phyloP scores from a whole-genome alignment of 2,329 filamentous ascomycete species.

The Periconia sp. region DNA sequence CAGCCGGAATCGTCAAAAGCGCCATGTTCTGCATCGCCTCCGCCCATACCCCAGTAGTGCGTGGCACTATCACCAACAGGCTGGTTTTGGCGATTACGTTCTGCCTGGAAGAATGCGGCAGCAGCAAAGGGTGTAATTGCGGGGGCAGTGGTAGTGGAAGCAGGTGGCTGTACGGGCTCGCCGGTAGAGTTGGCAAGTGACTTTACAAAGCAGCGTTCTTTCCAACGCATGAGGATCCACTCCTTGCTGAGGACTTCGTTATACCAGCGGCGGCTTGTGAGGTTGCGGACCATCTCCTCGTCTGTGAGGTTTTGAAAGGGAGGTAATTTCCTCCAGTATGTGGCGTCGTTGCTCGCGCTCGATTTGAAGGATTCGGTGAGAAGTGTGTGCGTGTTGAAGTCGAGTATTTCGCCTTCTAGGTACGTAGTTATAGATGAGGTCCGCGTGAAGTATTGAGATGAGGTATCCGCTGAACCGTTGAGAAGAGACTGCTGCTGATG shows the following conservation, averaged over 20 bases:
- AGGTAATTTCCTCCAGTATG: constrained; percentile 57
- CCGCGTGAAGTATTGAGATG: constrained; percentile 28
- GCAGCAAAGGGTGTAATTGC: no score
- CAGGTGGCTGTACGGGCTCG: constrained; percentile 19
- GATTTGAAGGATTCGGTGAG: constrained; percentile 57
- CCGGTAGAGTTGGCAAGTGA: constrained; percentile 27
- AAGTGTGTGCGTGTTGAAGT: constrained; percentile 60
- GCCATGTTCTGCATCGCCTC: constrained; percentile 25
- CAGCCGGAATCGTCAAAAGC: constrained; percentile 43
- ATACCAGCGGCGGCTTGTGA: constrained; percentile 49
- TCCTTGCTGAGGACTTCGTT: constrained; percentile 47
- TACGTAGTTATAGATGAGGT: constrained; percentile 65
- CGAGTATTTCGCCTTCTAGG: constrained; percentile 72
- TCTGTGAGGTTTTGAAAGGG: constrained; percentile 50
- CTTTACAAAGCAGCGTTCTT: constrained; percentile 58
- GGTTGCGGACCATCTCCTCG: constrained; percentile 49
- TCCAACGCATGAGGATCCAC: constrained; percentile 65
- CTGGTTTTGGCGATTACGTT: no score
- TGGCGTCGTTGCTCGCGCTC: constrained; percentile 52
- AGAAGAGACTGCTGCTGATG: constrained; percentile 36
- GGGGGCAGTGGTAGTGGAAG: constrained; percentile 9
- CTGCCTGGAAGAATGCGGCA: no score
- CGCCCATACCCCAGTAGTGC: constrained; percentile 2
- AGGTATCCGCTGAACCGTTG: constrained; percentile 17
- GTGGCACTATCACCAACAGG: neutral